Evolutionary conservation across 371 early-diverging fungal species (phyloP).

Genomic region (Apophysomyces elegans): DNA sequence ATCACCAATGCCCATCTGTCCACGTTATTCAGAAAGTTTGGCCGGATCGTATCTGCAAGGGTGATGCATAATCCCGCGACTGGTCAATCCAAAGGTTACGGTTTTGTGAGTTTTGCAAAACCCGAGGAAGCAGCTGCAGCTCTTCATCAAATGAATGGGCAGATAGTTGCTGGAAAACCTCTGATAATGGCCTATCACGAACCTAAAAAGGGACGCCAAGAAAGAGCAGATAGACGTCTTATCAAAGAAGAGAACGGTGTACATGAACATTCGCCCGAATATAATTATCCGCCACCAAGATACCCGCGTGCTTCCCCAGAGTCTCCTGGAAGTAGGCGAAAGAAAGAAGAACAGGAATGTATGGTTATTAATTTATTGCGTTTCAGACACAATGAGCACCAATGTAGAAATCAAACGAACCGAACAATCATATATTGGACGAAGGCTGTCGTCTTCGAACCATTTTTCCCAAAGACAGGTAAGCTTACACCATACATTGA

Average conservation of each 20-base stretch:
- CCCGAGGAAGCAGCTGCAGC: conserved; percentile 45
- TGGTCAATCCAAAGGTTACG: conserved; percentile 48
- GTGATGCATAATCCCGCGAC: conserved; percentile 49
- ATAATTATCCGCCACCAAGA: background rate
- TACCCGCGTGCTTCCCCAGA: background rate
- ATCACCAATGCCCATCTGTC: conserved; percentile 46
- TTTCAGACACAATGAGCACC: background rate
- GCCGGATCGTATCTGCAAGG: conserved; percentile 51
- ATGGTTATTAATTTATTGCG: background rate
- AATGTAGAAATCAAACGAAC: background rate
- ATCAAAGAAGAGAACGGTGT: conserved; percentile 10
- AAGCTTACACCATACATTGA: conserved; percentile 2
- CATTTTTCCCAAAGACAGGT: conserved; percentile 37
- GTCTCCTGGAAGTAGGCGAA: background rate
- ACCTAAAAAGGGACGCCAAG: conserved; percentile 35
- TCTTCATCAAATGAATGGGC: conserved; percentile 37
- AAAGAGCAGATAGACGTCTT: conserved; percentile 19
- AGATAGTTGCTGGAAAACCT: conserved; percentile 27
- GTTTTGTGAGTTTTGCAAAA: conserved; percentile 47
- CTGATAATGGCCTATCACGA: conserved; percentile 45
- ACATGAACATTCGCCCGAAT: background rate
- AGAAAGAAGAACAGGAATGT: background rate
- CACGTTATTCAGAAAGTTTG: conserved; percentile 42
- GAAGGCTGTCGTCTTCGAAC: conserved; percentile 18
- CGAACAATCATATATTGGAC: background rate